Conservation (phyloP, 164 flowering plant species). For the Nelumbo lutea region DNA sequence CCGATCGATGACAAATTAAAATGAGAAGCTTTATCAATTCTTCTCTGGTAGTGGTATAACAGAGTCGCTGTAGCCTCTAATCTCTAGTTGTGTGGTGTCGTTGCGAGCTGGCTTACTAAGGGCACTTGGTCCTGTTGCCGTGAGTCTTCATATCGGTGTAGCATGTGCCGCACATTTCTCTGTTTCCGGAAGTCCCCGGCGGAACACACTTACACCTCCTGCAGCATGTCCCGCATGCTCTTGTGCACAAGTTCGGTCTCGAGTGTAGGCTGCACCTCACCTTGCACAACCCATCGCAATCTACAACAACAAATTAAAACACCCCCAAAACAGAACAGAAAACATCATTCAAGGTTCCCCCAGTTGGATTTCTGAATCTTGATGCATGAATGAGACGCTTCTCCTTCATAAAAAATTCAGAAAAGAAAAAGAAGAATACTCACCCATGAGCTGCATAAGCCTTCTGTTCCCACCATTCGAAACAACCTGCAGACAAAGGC, state of each 20-base stretch:
- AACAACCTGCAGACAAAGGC: neutral
- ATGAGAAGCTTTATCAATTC: too few relatives aligned
- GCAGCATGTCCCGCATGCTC: conserved; percentile 27
- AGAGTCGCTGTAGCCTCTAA: too few relatives aligned
- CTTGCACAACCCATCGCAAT: conserved; percentile 19
- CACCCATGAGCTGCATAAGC: conserved; percentile 14
- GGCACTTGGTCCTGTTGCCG: conserved; percentile 26
- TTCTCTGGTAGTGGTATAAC: too few relatives aligned
- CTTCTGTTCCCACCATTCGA: conserved; percentile 8
- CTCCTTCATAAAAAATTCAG: neutral
- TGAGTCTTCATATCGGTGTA: conserved; percentile 29
- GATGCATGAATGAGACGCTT: neutral
- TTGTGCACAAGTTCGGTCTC: conserved; percentile 22
- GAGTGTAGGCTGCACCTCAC: conserved; percentile 23
- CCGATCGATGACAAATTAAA: too few relatives aligned
- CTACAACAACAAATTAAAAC: conserved; percentile 3
- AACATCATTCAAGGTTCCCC: neutral
- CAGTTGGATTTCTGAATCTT: neutral
- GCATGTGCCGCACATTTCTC: conserved; percentile 21
- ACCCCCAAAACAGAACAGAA: neutral
- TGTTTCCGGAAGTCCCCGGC: conserved; percentile 26
- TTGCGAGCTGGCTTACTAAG: conserved; percentile 1
- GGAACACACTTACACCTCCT: conserved; percentile 28
- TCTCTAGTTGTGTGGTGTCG: too few relatives aligned
- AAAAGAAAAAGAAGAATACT: neutral